Base-by-base conservation (phyloP, 2,329 filamentous ascomycete genomes). In the Pyrenophora teres region DNA sequence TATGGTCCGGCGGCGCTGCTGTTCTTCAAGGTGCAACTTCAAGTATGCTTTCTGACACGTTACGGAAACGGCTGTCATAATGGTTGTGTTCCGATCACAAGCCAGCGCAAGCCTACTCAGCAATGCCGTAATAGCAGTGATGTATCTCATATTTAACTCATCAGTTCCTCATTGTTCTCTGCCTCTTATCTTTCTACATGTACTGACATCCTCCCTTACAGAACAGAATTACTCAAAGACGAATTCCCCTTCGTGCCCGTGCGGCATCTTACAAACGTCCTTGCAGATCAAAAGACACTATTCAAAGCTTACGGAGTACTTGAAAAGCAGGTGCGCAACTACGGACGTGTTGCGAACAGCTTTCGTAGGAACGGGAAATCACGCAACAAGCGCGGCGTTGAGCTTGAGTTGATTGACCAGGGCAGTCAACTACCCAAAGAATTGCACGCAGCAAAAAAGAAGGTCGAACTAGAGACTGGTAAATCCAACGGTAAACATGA, bases 231-330 rank as follows among this genome's bases (percentile, higher is more conserved):
- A n/a, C 66, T 79, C 10, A 76, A 76, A 56, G 72, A 76, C 44
- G 75, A 78, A 37, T 78, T 77, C 42, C 69, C 63, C 0, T 60
- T 67, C 6, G 62, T 78, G 5, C 71, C 75, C 1, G 63, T 67
- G 9, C 59, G 64, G 13, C 71, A 72, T 50, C 73, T 79, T 52
- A 56, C 57, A 15, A 60, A 65, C 16, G 62, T 64, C 2, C 40
- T 77, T 5, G 55, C 55, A 25, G 39, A 61, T 10, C 52, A 71
- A 4, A 67, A 68, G 42, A 71, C 73, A 15, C 67, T 78, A 4
- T 77, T 68, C 60, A 72, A 74, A 50, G 61, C 73, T 1, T 77
- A 74, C 49, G 30, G 71, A 7, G 52, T 65, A 6, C 58, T 78
- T 12, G 70, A 70, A 27, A 44, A 54, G 15, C 66, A 71, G 44